Conservation (phyloP, 345 rosid genomes). For the Camelina laxa region DNA sequence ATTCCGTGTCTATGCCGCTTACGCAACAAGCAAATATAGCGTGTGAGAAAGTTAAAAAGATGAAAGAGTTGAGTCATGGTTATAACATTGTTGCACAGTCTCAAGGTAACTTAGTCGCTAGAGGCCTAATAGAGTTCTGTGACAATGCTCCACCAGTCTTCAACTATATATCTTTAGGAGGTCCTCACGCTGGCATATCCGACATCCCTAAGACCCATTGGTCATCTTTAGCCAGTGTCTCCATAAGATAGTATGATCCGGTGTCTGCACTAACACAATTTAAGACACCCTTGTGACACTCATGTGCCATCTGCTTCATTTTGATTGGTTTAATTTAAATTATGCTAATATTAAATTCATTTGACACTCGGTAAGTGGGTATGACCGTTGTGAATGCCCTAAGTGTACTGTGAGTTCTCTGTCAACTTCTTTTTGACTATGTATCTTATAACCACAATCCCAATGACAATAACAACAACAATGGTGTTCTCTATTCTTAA, state of each 20-base stretch:
- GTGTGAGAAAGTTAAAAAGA: conserved; percentile 59
- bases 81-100: conserved; percentile 84
- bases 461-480: not conserved
- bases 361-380: too few species aligned
- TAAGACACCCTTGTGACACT: too few species aligned
- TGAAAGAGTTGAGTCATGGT: conserved; percentile 74
- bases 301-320: too few species aligned
- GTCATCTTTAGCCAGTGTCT: too few species aligned
- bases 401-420: conserved; percentile 59
- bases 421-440: not conserved
- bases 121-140: conserved; percentile 82
- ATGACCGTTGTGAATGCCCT: too few species aligned
- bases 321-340: too few species aligned
- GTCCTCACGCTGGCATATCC: conserved; percentile 95
- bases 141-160: conserved; percentile 80
- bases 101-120: conserved; percentile 88
- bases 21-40: conserved; percentile 45
- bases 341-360: too few species aligned
- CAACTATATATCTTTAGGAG: conserved; percentile 79
- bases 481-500: conserved; percentile 1
- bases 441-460: conserved; percentile 13
- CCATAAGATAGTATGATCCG: too few species aligned
- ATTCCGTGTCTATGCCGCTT: conserved; percentile 82
- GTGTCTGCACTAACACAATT: too few species aligned
- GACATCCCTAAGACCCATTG: conserved; percentile 57